A percentile compares a stretch with the other conserved stretches of the same genome.
Conservation (phyloP, 208 protist species). For the Jaenimonas drosophilae region DNA sequence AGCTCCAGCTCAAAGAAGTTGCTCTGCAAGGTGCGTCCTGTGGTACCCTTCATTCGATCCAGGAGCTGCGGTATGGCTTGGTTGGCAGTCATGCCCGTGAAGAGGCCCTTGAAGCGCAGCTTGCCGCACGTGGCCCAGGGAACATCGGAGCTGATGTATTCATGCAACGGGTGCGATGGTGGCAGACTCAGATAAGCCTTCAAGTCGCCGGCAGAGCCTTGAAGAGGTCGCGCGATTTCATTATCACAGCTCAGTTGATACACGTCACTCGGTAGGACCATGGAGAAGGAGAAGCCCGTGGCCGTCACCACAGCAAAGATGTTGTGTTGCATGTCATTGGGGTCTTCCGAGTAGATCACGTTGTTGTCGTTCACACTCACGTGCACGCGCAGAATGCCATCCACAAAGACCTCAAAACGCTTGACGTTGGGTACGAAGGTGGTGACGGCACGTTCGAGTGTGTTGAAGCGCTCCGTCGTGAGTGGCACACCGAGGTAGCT, state of each 20-base stretch:
- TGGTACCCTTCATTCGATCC: constrained; percentile 20
- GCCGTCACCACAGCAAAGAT: constrained; percentile 50
- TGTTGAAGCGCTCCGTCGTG: constrained; percentile 76
- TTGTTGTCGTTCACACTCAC: constrained; percentile 76
- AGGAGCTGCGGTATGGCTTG: constrained; percentile 39
- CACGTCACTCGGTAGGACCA: constrained; percentile 63
- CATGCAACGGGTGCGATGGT: constrained; percentile 45
- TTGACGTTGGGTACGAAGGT: constrained; percentile 78
- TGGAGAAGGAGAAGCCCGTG: constrained; percentile 35
- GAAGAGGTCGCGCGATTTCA: constrained; percentile 62
- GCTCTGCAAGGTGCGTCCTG: constrained; percentile 33
- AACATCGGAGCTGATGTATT: constrained; percentile 19
- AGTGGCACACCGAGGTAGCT: constrained; percentile 78
- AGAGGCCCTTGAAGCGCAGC: constrained; percentile 38
- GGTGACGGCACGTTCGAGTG: constrained; percentile 38
- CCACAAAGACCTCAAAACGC: constrained; percentile 62
- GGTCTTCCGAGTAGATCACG: constrained; percentile 69
- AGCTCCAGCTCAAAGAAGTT: constrained; percentile 69
- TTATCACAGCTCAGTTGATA: constrained; percentile 75
- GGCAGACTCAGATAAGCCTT: constrained; percentile 51
- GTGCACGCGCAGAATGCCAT: constrained; percentile 24
- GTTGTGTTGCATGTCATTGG: constrained; percentile 56
- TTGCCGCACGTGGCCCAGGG: constrained; percentile 36
- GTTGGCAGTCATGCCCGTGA: constrained; percentile 53
- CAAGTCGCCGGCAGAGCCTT: constrained; percentile 28